A percentile compares a stretch with the other conserved stretches of the same genome.
Conservation (phyloP, 2,329 filamentous ascomycete genomes). For the Fusarium phyllophilum region DNA sequence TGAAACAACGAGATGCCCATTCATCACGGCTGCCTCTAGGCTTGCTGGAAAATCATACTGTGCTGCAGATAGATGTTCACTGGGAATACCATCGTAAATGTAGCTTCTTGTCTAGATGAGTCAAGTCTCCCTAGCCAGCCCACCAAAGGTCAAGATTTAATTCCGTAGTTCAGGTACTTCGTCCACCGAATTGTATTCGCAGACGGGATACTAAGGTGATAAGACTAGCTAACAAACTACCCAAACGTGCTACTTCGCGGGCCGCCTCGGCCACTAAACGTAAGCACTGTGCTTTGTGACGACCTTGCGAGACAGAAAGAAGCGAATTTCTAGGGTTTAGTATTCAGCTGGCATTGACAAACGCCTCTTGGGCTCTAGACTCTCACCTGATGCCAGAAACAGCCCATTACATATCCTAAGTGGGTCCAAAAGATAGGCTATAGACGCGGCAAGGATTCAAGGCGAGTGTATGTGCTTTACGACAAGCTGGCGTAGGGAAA, state of each 20-base stretch:
- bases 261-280: too few species aligned
- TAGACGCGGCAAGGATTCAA: neutral
- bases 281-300: too few species aligned
- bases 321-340: fast-evolving
- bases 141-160: neutral
- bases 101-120: neutral
- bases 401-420: neutral
- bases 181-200: fast-evolving
- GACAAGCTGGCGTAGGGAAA: fast-evolving
- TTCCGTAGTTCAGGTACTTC: too few species aligned
- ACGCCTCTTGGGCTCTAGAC: neutral
- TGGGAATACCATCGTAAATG: fast-evolving
- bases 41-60: neutral
- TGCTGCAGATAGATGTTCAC: too few species aligned
- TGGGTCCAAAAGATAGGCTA: neutral
- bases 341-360: neutral
- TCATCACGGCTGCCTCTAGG: fast-evolving
- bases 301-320: neutral
- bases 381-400: fast-evolving
- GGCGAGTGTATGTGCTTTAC: fast-evolving
- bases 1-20: too few species aligned
- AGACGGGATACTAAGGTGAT: too few species aligned
- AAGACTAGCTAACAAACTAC: too few species aligned
- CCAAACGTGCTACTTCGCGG: too few species aligned
- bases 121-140: too few species aligned